A percentile compares a stretch with the other conserved stretches of the same genome.
phyloP scores from a whole-genome alignment of 306 rosid species.

The Citrullus colocynthis region DNA sequence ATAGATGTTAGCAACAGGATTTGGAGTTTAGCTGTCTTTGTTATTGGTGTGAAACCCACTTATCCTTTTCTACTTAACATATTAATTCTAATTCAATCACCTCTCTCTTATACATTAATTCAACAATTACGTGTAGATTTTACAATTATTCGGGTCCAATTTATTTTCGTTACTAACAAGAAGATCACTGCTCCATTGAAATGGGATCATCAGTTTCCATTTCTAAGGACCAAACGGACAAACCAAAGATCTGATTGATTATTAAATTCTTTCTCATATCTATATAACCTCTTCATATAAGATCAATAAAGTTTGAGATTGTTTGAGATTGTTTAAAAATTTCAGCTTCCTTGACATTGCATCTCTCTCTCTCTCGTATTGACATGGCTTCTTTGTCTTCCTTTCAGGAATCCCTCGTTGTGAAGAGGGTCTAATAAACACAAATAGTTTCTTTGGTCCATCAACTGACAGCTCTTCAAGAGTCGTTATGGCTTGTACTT shows the following conservation, averaged over 20 bases:
- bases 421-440: neutral
- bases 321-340: neutral
- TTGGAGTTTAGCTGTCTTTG: constrained; percentile 10
- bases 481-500: constrained; percentile 38
- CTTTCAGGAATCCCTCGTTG: neutral
- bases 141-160: neutral
- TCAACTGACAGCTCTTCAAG: neutral
- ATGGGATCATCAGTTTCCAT: neutral
- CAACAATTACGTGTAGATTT: neutral
- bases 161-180: constrained; percentile 2
- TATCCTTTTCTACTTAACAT: neutral
- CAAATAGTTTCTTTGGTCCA: neutral
- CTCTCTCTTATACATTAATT: neutral
- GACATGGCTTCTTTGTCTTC: neutral
- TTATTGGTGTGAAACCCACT: neutral
- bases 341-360: neutral
- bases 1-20: constrained; percentile 1
- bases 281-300: neutral
- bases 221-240: neutral
- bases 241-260: neutral
- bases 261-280: neutral
- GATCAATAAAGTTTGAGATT: neutral
- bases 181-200: neutral
- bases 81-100: neutral
- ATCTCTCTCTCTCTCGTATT: neutral